Evolutionary conservation across 1,284 basidiomycete species (phyloP).

Genomic region (Acaromyces ingoldii): DNA sequence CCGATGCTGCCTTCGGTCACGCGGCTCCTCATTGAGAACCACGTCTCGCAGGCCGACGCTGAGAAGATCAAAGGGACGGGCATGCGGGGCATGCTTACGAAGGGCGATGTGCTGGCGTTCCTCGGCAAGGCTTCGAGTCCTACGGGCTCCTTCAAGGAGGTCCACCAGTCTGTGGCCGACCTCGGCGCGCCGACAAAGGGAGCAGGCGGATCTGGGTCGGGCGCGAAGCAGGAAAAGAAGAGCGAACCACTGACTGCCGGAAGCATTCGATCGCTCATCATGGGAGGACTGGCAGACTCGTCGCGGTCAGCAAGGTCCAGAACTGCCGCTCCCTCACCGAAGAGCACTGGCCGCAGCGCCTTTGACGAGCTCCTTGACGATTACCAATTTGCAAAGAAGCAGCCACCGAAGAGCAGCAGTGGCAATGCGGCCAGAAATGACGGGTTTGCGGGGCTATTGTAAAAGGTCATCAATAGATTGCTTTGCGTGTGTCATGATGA

Average conservation of each 20-base stretch:
- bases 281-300: conserved; percentile 27
- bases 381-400: background rate
- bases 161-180: background rate
- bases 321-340: background rate
- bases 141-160: conserved; percentile 36
- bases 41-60: conserved; percentile 42
- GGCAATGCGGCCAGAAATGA: too few relatives aligned
- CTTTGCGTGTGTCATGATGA: too few relatives aligned
- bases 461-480: too few relatives aligned
- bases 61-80: conserved; percentile 53
- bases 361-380: conserved; percentile 1
- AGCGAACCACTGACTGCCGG: conserved; percentile 15
- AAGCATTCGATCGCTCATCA: conserved; percentile 27
- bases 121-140: conserved; percentile 45
- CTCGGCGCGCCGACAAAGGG: background rate
- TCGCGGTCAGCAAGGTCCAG: conserved; percentile 3
- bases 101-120: conserved; percentile 53
- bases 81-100: conserved; percentile 52
- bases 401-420: too few relatives aligned
- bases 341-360: background rate
- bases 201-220: background rate
- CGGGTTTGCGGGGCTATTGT: too few relatives aligned
- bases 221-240: background rate
- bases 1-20: conserved; percentile 52
- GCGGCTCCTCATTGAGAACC: conserved; percentile 44